Percentiles rank a stretch among this genome's conserved stretches.
Evolutionary conservation across 2,329 filamentous ascomycete species (phyloP).

Genomic region (Phaeosphaeriaceae sp.): DNA sequence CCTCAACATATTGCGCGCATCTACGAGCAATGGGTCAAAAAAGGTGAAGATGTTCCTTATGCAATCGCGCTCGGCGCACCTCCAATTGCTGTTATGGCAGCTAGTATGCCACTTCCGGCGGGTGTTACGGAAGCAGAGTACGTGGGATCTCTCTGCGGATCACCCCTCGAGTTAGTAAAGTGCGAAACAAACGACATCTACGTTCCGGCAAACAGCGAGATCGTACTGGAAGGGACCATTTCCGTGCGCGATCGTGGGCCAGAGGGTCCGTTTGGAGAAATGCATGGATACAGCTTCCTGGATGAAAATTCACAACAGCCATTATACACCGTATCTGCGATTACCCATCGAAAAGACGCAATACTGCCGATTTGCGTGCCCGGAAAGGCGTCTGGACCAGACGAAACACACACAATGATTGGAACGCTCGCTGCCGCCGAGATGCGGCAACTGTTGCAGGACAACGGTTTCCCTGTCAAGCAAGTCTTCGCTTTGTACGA

Average conservation of each 20-base stretch:
- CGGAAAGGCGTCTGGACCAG: slow-evolving; percentile 49
- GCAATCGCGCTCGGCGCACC: slow-evolving; percentile 59
- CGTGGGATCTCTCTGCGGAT: slow-evolving; percentile 56
- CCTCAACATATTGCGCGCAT: slow-evolving; percentile 59
- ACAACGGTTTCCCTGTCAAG: slow-evolving; percentile 51
- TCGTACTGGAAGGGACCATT: slow-evolving; percentile 59
- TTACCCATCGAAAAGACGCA: slow-evolving; percentile 57
- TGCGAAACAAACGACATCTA: slow-evolving; percentile 59
- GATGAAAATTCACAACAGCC: slow-evolving; percentile 51
- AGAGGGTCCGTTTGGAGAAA: slow-evolving; percentile 61
- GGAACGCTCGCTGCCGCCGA: slow-evolving; percentile 54
- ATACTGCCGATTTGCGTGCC: slow-evolving; percentile 57
- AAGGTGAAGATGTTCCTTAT: slow-evolving; percentile 52
- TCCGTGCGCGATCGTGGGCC: slow-evolving; percentile 51
- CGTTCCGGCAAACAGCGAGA: slow-evolving; percentile 60
- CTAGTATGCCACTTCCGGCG: slow-evolving; percentile 47
- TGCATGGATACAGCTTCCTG: slow-evolving; percentile 52
- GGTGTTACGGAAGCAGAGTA: slow-evolving; percentile 59
- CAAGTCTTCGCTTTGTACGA: slow-evolving; percentile 56
- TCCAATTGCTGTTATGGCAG: slow-evolving; percentile 57
- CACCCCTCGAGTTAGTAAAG: slow-evolving; percentile 57
- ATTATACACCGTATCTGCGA: slow-evolving; percentile 54
- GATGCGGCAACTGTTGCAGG: slow-evolving; percentile 46
- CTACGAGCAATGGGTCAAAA: slow-evolving; percentile 55
- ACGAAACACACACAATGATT: slow-evolving; percentile 33